Base-by-base conservation (phyloP, 192 early-diverging fungal genomes). In the Coemansia sp. region DNA sequence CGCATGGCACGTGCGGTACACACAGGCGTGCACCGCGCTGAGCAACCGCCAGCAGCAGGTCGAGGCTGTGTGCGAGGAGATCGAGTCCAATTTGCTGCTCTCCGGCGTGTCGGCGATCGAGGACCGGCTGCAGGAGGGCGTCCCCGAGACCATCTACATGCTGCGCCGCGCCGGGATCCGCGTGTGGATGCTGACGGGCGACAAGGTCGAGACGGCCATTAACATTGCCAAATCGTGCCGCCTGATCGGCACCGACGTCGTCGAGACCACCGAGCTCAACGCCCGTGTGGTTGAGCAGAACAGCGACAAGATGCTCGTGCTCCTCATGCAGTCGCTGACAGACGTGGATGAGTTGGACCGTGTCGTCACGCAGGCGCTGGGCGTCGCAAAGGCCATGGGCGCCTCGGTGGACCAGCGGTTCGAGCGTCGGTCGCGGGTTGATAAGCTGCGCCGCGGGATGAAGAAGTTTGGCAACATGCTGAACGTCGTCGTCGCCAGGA, bases 101-200 rank as follows among this genome's bases (percentile, higher is more conserved):
- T 77, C 93, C 0, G 93, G 93, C 0, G 87, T 91, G 0, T 93
- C 92, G 0, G 93, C 93, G 2, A 95, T 95, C 54, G 93, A 95
- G 62, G 93, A 95, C 62, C 86, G 90, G 51, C 67, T 95, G 57
- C 93, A 95, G 57, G 85, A 80, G 5, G 91, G 90, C 14, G 93
- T 95, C 0, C 90, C 92, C 2, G 91, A 92, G 60, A 87, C 90
- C 5, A 93, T 95, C 28, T 82, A 85, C 60, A 85, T 83, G 48
- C 80, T 95, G 27, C 84, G 88, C 0, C 68, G 81, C 5, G 93
- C 92, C 0, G 89, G 88, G 32, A 89, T 95, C 42, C 84, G 85
- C 31, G 75, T 95, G 29, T 95, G 93, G 92, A 90, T 95, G 84
- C 73, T 95, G 69, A 95, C 93, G 0, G 93, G 93, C 27, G 93